Conservation (phyloP, 2,329 filamentous ascomycete genomes). For the Cyanodermella asteris region DNA sequence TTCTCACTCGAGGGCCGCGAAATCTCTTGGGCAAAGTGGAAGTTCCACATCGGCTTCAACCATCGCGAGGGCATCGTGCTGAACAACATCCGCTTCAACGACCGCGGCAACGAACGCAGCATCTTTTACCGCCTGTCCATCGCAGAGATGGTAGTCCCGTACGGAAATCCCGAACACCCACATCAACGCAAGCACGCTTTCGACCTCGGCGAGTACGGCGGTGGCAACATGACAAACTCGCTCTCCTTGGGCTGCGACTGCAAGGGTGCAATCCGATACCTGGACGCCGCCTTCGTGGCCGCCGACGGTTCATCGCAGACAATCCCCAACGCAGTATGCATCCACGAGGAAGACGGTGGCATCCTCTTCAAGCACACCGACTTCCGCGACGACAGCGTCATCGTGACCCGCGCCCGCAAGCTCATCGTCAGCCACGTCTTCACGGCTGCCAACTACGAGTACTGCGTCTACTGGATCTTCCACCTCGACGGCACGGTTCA, state of each 20-base stretch:
- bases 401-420: slow-evolving; percentile 69
- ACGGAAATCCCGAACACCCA: slow-evolving; percentile 58
- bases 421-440: slow-evolving; percentile 80
- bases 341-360: slow-evolving; percentile 81
- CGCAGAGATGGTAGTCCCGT: slow-evolving; percentile 86
- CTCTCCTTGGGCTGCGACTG: slow-evolving; percentile 61
- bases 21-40: slow-evolving; percentile 85
- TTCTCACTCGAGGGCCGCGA: slow-evolving; percentile 55
- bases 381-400: slow-evolving; percentile 72
- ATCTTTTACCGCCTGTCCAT: slow-evolving; percentile 79
- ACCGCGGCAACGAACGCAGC: slow-evolving; percentile 54
- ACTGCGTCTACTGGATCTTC: slow-evolving; percentile 72
- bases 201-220: slow-evolving; percentile 61
- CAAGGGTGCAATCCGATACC: slow-evolving; percentile 78
- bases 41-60: slow-evolving; percentile 82
- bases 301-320: slow-evolving; percentile 50
- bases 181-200: slow-evolving; percentile 69
- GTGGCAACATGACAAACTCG: slow-evolving; percentile 66
- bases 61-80: slow-evolving; percentile 80
- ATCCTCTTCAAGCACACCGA: slow-evolving; percentile 90
- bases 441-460: slow-evolving; percentile 91
- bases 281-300: slow-evolving; percentile 71
- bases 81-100: slow-evolving; percentile 75
- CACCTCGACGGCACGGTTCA: slow-evolving; percentile 84
- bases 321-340: slow-evolving; percentile 87